Percentiles rank a stretch among this genome's conserved stretches.
Evolutionary conservation across 2,329 filamentous ascomycete genomes (phyloP).

Genomic region (Fusarium haematococcum): DNA sequence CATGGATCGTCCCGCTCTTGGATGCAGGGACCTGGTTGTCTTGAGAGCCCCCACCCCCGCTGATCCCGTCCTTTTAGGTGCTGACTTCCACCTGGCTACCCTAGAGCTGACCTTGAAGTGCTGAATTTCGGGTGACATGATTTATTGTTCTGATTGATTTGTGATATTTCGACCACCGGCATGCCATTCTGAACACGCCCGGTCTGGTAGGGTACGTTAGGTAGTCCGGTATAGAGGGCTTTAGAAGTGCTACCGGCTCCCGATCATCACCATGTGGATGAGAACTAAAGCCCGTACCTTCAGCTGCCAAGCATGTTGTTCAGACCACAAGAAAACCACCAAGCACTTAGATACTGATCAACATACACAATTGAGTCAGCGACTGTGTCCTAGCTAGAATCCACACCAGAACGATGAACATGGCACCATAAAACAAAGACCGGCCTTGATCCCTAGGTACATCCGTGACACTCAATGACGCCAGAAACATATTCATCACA

Average conservation of each 20-base stretch:
- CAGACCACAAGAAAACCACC: not conserved
- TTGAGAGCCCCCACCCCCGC: slow-evolving; percentile 2
- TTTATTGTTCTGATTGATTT: not conserved
- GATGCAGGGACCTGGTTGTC: slow-evolving; percentile 2
- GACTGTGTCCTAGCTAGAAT: not conserved
- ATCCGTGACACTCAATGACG: not conserved
- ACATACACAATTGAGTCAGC: not conserved
- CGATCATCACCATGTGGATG: not conserved
- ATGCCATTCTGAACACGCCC: not conserved
- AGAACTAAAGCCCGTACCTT: too few species aligned
- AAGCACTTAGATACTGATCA: not conserved
- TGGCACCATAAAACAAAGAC: not conserved
- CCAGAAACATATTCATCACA: not conserved
- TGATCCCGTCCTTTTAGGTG: not conserved
- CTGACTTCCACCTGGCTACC: not conserved
- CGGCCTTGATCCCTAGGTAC: not conserved
- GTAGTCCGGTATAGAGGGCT: not conserved
- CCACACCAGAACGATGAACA: too few species aligned
- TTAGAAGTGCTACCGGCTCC: not conserved
- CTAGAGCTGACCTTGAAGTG: not conserved
- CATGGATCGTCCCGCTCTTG: slow-evolving; percentile 3
- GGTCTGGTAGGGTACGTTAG: not conserved
- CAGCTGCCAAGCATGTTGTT: not conserved
- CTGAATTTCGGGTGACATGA: not conserved
- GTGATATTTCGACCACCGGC: not conserved